Conservation (phyloP, 2,329 filamentous ascomycete species). For the Camillea tinctor region DNA sequence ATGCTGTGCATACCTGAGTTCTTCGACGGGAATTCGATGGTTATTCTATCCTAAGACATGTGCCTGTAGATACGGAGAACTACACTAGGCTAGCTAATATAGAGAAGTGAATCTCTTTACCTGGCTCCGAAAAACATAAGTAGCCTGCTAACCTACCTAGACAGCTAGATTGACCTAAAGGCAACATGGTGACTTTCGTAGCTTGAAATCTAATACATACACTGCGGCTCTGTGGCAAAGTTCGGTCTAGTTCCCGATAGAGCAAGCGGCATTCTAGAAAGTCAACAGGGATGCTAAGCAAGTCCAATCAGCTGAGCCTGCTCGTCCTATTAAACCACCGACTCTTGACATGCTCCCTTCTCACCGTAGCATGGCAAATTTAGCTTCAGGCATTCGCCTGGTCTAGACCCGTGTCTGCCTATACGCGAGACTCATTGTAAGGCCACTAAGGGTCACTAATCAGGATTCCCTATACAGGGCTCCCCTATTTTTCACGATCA, state of each 20-base stretch:
- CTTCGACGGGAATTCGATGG: too few species aligned
- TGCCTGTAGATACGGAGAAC: too few species aligned
- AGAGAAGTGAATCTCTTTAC: too few species aligned
- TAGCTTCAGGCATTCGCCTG: conserved; percentile 4
- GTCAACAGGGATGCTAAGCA: not conserved
- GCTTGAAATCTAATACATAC: not conserved
- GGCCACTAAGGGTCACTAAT: conserved; percentile 1
- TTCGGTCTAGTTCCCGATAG: not conserved
- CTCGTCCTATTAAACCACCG: not conserved
- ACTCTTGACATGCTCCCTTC: not conserved
- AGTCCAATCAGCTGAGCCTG: not conserved
- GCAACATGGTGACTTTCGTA: not conserved
- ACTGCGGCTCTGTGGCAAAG: not conserved
- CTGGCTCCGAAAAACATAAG: too few species aligned
- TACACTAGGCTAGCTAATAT: too few species aligned
- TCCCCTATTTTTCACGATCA: not conserved
- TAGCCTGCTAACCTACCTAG: too few species aligned
- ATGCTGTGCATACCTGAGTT: too few species aligned
- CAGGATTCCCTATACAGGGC: not conserved
- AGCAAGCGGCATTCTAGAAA: not conserved
- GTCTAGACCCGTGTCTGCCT: conserved; percentile 13
- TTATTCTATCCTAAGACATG: too few species aligned
- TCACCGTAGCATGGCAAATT: conserved; percentile 1
- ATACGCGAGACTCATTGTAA: not conserved
- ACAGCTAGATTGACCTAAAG: too few species aligned